A percentile compares a stretch with the other conserved stretches of the same genome.
Conservation (phyloP, 768 basidiomycete genomes). For the Trametes punicea region DNA sequence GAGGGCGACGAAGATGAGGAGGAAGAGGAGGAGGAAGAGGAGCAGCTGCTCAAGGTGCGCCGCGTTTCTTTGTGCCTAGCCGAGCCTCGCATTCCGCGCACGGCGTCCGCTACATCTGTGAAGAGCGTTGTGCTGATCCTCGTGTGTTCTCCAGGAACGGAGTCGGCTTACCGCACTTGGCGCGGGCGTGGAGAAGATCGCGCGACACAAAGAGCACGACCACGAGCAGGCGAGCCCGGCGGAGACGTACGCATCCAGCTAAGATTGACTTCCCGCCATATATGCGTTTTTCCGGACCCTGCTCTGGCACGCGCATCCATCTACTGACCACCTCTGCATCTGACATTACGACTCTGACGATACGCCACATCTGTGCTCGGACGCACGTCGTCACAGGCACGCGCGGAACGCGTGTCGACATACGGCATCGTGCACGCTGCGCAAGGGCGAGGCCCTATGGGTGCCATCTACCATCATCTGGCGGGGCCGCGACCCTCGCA, state of each 20-base stretch:
- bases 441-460: constrained; percentile 1
- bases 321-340: neutral
- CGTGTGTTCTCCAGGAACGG: constrained; percentile 6
- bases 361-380: neutral
- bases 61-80: neutral
- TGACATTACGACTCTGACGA: constrained; percentile 4
- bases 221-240: neutral
- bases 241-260: constrained; percentile 4
- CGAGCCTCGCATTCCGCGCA: constrained; percentile 12
- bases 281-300: neutral
- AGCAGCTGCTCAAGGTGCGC: constrained; percentile 24
- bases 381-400: constrained; percentile 8
- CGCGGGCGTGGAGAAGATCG: constrained; percentile 52
- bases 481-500: neutral
- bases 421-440: neutral
- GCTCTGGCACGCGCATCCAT: neutral
- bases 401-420: constrained; percentile 6
- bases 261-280: neutral
- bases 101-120: neutral
- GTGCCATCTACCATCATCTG: neutral
- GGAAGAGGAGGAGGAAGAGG: constrained; percentile 24
- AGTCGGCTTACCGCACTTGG: constrained; percentile 26
- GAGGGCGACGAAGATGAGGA: constrained; percentile 29
- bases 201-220: constrained; percentile 35
- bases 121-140: constrained; percentile 1